These are phyloP conservation scores for Dictyostelium capitatum DNA, from an alignment of 78 protist species.

Conservation along the genomic window DNA sequence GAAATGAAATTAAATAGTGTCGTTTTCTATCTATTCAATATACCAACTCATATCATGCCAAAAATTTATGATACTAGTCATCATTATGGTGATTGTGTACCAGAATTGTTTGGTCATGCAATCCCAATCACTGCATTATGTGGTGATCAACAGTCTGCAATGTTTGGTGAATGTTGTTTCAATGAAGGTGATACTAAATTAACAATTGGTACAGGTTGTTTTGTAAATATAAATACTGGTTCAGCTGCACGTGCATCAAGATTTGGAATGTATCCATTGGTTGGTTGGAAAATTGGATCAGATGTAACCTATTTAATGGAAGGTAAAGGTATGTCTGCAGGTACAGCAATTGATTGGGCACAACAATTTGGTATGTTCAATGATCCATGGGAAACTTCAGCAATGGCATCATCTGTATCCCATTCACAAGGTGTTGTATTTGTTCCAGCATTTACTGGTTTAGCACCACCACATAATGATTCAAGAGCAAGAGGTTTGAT, in stretches of 20 bases:
- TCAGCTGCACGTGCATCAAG: slow-evolving; percentile 33
- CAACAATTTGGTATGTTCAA: slow-evolving; percentile 74
- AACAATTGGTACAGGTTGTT: slow-evolving; percentile 85
- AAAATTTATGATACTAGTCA: slow-evolving; percentile 53
- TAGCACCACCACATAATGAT: slow-evolving; percentile 80
- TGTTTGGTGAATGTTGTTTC: slow-evolving; percentile 86
- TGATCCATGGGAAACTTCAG: slow-evolving; percentile 40
- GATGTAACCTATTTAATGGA: slow-evolving; percentile 71
- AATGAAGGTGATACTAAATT: slow-evolving; percentile 66
- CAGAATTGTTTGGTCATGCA: slow-evolving; percentile 40
- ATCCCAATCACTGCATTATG: slow-evolving; percentile 60
- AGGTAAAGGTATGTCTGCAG: slow-evolving; percentile 78
- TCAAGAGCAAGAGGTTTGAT: slow-evolving; percentile 73
- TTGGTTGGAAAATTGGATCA: slow-evolving; percentile 68
- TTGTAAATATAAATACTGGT: slow-evolving; percentile 81
- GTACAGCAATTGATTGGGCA: slow-evolving; percentile 74
- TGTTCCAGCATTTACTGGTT: slow-evolving; percentile 78
- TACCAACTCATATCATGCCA: slow-evolving; percentile 71
- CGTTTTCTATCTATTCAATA: slow-evolving; percentile 50
- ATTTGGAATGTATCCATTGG: slow-evolving; percentile 77
- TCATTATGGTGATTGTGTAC: slow-evolving; percentile 46
- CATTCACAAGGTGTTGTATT: slow-evolving; percentile 81
- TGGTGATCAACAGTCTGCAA: slow-evolving; percentile 83
- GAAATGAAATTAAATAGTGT: slow-evolving; percentile 66
- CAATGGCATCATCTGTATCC: slow-evolving; percentile 48